Evolutionary conservation across 2,329 filamentous ascomycete genomes (phyloP).

Genomic region (Cladosporium sp.): DNA sequence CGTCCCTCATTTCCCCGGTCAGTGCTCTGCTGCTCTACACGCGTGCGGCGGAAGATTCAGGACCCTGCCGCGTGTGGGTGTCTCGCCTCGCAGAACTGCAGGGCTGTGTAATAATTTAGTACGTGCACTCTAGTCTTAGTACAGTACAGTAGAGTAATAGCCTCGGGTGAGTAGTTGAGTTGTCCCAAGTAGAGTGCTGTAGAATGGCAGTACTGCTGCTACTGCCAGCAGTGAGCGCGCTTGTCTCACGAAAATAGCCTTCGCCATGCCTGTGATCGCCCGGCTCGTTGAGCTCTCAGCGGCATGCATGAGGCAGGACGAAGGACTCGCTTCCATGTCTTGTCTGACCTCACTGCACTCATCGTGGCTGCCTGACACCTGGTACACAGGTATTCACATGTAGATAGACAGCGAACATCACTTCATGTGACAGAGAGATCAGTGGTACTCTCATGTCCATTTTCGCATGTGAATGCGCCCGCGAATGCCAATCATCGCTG

Average conservation of each 20-base stretch:
- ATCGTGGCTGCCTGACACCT: not conserved
- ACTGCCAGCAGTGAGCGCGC: not conserved
- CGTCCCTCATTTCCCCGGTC: constrained; percentile 12
- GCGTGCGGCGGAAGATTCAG: not conserved
- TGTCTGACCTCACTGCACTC: constrained; percentile 5
- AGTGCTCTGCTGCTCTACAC: not conserved
- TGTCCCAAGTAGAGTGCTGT: not conserved
- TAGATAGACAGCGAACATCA: not conserved
- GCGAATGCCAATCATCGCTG: not conserved
- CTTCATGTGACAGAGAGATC: constrained; percentile 7
- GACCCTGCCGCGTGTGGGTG: not conserved
- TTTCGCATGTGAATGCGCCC: constrained; percentile 6
- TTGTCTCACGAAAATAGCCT: not conserved
- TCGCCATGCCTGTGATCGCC: not conserved
- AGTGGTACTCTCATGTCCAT: not conserved
- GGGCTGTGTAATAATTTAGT: not conserved
- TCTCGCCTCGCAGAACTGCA: constrained; percentile 1
- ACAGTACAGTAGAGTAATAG: not conserved
- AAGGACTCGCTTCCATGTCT: not conserved
- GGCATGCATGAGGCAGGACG: constrained; percentile 1
- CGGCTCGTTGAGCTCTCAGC: constrained; percentile 11
- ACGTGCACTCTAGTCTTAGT: not conserved
- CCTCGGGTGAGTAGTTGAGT: not conserved
- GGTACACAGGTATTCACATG: not conserved
- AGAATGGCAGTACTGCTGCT: not conserved